phyloP scores from a whole-genome alignment of 2,329 filamentous ascomycete species.

The Aspergillus fumigatus region DNA sequence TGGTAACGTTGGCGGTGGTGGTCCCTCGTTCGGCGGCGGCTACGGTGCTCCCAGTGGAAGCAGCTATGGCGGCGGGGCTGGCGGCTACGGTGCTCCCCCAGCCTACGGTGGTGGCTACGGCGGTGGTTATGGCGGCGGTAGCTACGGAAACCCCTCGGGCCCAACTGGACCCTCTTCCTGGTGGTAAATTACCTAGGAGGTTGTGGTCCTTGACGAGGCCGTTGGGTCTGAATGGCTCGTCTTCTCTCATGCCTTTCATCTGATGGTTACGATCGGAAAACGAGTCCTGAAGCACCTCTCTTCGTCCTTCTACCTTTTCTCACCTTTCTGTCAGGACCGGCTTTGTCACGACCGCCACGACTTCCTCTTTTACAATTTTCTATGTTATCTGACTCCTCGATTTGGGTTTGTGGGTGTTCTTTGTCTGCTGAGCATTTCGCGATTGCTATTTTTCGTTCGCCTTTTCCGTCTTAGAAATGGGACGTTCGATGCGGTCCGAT shows the following conservation, averaged over 20 bases:
- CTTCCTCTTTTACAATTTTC: constrained; percentile 32
- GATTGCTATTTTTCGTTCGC: constrained; percentile 24
- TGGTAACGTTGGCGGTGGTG: constrained; percentile 36
- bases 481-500: constrained; percentile 37
- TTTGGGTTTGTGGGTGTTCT: constrained; percentile 18
- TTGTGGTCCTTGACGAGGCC: constrained; percentile 39
- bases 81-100: constrained; percentile 12
- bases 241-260: constrained; percentile 28
- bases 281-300: constrained; percentile 29
- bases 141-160: constrained; percentile 39
- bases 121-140: constrained; percentile 20
- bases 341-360: constrained; percentile 45
- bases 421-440: constrained; percentile 23
- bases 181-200: constrained; percentile 42
- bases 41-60: constrained; percentile 28
- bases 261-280: constrained; percentile 38
- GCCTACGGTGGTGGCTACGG: constrained; percentile 29
- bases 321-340: constrained; percentile 30
- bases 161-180: constrained; percentile 48
- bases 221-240: constrained; percentile 35
- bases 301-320: constrained; percentile 14
- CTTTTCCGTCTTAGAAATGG: constrained; percentile 30
- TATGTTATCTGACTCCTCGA: constrained; percentile 15
- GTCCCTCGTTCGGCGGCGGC: constrained; percentile 35
- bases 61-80: constrained; percentile 25